These are phyloP conservation scores for Wickerhamiella slavikovae DNA, from an alignment of 805 yeast genomes.

Conservation along the genomic window DNA sequence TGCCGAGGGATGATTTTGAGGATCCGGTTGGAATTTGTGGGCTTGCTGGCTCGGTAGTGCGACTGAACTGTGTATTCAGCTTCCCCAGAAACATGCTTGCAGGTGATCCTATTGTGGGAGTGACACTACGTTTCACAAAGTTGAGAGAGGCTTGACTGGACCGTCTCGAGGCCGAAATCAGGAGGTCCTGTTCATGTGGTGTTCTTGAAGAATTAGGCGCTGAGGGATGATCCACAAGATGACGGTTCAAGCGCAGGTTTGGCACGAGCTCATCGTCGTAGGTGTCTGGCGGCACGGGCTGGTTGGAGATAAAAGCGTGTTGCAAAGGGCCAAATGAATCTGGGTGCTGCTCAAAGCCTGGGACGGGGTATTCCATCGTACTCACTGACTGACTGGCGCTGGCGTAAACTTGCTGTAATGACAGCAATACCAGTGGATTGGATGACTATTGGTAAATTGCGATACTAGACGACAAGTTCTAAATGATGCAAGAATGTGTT, in stretches of 20 bases:
- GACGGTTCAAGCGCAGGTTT: slow-evolving; percentile 2
- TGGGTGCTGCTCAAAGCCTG: too few species aligned
- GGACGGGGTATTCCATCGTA: too few species aligned
- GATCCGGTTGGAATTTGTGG: too few species aligned
- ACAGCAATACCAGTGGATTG: too few species aligned
- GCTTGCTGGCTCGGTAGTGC: too few species aligned
- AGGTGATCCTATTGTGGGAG: slow-evolving; percentile 2
- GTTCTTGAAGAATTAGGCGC: neutral
- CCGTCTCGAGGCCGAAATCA: neutral
- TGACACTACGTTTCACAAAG: neutral
- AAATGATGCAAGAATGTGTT: too few species aligned
- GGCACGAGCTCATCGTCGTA: slow-evolving; percentile 6
- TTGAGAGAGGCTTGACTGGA: neutral
- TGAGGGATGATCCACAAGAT: slow-evolving; percentile 1
- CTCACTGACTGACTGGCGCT: too few species aligned
- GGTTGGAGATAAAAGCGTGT: neutral
- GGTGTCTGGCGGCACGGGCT: neutral
- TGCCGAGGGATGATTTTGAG: neutral
- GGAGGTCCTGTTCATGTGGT: neutral
- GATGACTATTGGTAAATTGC: too few species aligned
- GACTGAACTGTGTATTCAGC: slow-evolving; percentile 4
- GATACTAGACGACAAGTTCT: too few species aligned
- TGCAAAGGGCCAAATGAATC: neutral
- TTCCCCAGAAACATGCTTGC: slow-evolving; percentile 2
- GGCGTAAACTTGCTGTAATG: too few species aligned